Evolutionary conservation across 306 rosid genomes (phyloP).

Genomic region (Prunus campanulata): DNA sequence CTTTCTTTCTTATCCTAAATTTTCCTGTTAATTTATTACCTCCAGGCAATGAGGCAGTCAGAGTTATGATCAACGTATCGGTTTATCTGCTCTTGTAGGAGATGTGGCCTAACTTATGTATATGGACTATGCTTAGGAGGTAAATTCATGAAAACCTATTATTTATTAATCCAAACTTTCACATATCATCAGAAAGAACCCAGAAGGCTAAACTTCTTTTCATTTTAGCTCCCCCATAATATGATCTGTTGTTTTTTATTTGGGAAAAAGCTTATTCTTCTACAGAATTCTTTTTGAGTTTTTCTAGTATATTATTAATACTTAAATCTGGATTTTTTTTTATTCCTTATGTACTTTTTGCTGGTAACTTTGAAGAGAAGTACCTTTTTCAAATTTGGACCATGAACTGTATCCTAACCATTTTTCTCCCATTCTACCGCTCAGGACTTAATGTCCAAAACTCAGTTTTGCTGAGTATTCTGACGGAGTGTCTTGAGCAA

Average conservation of each 20-base stretch:
- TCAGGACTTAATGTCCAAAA: no score
- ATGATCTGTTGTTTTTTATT: no score
- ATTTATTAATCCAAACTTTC: not conserved
- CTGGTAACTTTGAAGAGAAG: not conserved
- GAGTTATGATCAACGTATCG: slow-evolving; percentile 73
- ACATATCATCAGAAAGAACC: not conserved
- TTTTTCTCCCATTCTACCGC: not conserved
- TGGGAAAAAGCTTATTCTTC: no score
- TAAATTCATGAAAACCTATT: slow-evolving; percentile 19
- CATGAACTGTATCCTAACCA: not conserved
- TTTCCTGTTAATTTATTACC: not conserved
- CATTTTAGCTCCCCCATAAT: no score
- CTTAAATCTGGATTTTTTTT: not conserved
- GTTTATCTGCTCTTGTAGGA: slow-evolving; percentile 56
- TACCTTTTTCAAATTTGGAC: not conserved
- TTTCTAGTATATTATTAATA: not conserved
- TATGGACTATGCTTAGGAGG: slow-evolving; percentile 66
- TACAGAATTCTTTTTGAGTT: not conserved
- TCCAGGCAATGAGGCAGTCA: slow-evolving; percentile 55
- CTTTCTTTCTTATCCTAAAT: slow-evolving; percentile 5
- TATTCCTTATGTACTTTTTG: not conserved
- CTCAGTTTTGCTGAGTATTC: not conserved
- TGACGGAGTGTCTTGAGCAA: slow-evolving; percentile 8
- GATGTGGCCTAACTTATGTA: slow-evolving; percentile 45
- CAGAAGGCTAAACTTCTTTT: no score